Conservation (phyloP, 768 basidiomycete genomes). For the Coprinellus micaceus region DNA sequence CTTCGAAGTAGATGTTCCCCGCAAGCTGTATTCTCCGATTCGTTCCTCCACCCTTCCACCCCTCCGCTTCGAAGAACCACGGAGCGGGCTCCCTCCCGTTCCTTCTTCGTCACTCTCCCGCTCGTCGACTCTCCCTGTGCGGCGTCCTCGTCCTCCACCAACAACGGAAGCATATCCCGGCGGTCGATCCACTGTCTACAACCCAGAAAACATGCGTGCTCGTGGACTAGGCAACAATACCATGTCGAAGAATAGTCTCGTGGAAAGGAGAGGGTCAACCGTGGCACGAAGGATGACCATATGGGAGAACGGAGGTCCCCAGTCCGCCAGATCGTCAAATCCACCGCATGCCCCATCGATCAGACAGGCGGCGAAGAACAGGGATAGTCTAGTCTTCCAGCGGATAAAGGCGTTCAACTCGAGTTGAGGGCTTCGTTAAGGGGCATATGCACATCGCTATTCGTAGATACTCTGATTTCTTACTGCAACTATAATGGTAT, state of each 20-base stretch:
- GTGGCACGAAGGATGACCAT: neutral
- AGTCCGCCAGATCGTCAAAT: neutral
- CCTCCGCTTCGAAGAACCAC: neutral
- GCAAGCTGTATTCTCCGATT: neutral
- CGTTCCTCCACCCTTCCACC: slow-evolving; percentile 7
- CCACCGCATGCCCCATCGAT: neutral
- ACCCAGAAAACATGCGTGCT: neutral
- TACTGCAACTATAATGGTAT: too few species aligned
- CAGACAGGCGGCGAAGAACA: neutral
- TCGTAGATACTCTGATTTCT: too few species aligned
- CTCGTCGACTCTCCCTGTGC: neutral
- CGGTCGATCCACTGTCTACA: neutral
- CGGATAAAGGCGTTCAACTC: slow-evolving; percentile 2
- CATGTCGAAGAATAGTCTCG: neutral
- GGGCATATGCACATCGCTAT: too few species aligned
- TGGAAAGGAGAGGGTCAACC: neutral
- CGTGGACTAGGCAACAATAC: neutral
- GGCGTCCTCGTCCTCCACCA: neutral
- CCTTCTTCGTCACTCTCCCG: neutral
- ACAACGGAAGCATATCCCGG: neutral
- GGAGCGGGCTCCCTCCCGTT: neutral
- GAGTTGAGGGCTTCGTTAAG: neutral
- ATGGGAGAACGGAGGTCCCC: neutral
- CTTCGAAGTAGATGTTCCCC: neutral
- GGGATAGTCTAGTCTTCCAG: neutral